Percentiles rank a stretch among this genome's conserved stretches.
Evolutionary conservation across 352 stramenopile species (phyloP).

Genomic region (Phytophthora agathidicida): DNA sequence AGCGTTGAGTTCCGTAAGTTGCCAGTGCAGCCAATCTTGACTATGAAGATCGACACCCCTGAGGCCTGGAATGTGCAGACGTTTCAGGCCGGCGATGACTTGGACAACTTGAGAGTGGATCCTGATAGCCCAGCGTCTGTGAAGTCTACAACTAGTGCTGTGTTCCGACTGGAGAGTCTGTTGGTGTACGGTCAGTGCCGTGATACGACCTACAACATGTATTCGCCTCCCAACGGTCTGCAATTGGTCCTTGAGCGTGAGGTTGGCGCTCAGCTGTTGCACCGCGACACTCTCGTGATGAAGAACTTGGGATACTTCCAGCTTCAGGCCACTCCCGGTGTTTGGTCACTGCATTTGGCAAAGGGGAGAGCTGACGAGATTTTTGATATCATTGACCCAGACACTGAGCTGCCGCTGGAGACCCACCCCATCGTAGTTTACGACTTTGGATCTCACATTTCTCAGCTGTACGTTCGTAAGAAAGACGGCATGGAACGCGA

Average conservation of each 20-base stretch:
- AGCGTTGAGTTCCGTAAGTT: conserved; percentile 82
- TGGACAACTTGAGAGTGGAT: conserved; percentile 93
- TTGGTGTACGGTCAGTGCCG: conserved; percentile 92
- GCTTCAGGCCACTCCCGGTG: conserved; percentile 95
- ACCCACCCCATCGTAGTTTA: conserved; percentile 60
- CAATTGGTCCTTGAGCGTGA: conserved; percentile 90
- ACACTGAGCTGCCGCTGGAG: conserved; percentile 46
- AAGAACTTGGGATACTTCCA: conserved; percentile 99
- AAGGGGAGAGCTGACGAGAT: conserved; percentile 73
- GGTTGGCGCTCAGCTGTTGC: conserved; percentile 52
- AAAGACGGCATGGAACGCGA: conserved; percentile 88
- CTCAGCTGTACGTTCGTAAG: conserved; percentile 93
- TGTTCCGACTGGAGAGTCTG: conserved; percentile 90
- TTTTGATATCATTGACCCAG: conserved; percentile 76
- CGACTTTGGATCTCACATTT: conserved; percentile 90
- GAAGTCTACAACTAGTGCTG: conserved; percentile 66
- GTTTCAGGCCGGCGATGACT: conserved; percentile 68
- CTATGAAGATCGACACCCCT: conserved; percentile 93
- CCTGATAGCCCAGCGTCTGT: conserved; percentile 55
- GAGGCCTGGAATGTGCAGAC: conserved; percentile 94
- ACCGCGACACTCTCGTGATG: conserved; percentile 99
- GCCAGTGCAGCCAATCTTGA: conserved; percentile 89
- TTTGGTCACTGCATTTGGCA: conserved; percentile 94
- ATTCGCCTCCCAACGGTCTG: conserved; percentile 88
- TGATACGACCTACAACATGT: conserved; percentile 83